Base-by-base conservation (phyloP, 2,329 filamentous ascomycete species). In the Aspergillus caelatus region DNA sequence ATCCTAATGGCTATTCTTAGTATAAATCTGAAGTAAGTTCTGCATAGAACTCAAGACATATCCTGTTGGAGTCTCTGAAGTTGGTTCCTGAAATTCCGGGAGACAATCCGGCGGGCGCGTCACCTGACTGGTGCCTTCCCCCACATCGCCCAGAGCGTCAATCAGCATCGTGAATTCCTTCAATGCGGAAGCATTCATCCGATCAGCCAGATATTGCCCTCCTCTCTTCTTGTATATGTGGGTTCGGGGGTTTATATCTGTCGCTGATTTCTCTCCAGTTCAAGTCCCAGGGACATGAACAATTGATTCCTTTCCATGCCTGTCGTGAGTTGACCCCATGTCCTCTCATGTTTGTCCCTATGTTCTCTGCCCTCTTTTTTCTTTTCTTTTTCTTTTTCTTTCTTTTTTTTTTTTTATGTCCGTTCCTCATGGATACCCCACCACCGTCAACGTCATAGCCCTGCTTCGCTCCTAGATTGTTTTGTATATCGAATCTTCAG, bases 271-370 rank as follows among this genome's bases (percentile, higher is more conserved):
- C 53, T 21, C 36, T 28, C 28, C 52, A 45, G 36, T 62, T 57
- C 60, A 52, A 52, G 58, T 53, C 57, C 58, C 41, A 57, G 60
- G 58, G 63, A 60, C 45, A 65, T 68, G 64, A 67, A 70, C 69
- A 64, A 53, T 64, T 56, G 45, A 61, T 43, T 60, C 30, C 53
- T 64, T 72, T 60, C 65, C 69, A 67, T 68, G 74, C 74, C 73
- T 71, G 75, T 75, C 74, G 75, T 77, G 68, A 77, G 75, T 76
- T 65, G 59, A 61, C 61, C 67, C 65, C 63, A 53, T 65, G 43
- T 68, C 57, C 54, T 56, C 59, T 54, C 52, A 36, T 58, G 48
- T 39, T 28, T 62, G 48, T 60, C 48, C 45, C 30, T 59, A 30
- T 57, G 26, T 57, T 63, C 57, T 41, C 57, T 41, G 54, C 30